Evolutionary conservation across 306 rosid species (phyloP), one percentile per base, ranked within the genome.

Genomic region (Cicer yamashitae): DNA sequence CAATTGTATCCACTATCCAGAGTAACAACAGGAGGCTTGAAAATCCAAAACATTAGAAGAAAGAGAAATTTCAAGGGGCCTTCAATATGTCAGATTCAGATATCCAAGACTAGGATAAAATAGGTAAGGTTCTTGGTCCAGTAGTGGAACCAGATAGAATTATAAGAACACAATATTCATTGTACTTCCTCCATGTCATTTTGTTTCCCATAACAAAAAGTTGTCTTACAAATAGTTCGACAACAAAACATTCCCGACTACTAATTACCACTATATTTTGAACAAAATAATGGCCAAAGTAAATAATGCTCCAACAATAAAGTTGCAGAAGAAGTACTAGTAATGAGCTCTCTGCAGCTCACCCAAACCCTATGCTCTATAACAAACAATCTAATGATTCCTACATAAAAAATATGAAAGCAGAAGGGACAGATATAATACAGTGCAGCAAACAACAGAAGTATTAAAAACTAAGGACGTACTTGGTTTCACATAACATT

Each of bases 51-150:
- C 30, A 77, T 20, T 17, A 66, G 45, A 82, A 25, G 58, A 53
- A 66, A 71, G 51, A 51, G 20, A 50, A 71, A 46, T 57, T 67
- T n/a, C 17, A 71, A 52, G 43, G 67, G 25, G 7, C 47, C 7
- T 40, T 43, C 40, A 25, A 1, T 12, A 22, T 15, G 5, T 56
- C 30, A 25, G 73, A 71, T 43, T 56, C 30, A 25, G 73, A 71
- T 22, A 62, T 81, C 54, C 38, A 40, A 57, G 56, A 70, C n/a
- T n/a, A 40, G 15, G 70, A 82, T 51, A 22, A 15, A 60, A 41
- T 59, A 17, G 56, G 8, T 38, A 45, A 54, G 48, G 65, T 53
- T 74, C 68, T 52, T 15, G 34, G 47, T 78, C 65, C 40, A 38
- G 25, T 7, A 70, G 54, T 18, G 15, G 10, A 75, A 70, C 39